phyloP scores from a whole-genome alignment of 2,329 filamentous ascomycete genomes.

The Capronia epimyces region DNA sequence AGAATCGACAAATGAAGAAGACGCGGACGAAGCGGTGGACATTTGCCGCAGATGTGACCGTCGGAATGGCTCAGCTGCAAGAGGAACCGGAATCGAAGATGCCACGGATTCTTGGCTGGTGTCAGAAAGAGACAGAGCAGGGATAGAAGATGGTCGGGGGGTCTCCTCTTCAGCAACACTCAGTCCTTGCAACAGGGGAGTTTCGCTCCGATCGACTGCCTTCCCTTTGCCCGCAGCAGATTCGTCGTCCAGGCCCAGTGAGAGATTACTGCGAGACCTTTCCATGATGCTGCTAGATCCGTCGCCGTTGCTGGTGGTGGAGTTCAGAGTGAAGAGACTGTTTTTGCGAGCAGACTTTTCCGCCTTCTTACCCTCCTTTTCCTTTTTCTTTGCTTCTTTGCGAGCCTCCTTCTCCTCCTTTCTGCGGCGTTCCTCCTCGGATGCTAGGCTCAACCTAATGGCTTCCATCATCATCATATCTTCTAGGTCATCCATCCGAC shows the following conservation, averaged over 20 bases:
- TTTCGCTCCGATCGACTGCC: conserved; percentile 54
- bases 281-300: conserved; percentile 35
- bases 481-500: conserved; percentile 78
- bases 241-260: conserved; percentile 36
- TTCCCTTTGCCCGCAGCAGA: conserved; percentile 58
- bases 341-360: conserved; percentile 63
- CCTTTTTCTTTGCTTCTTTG: conserved; percentile 78
- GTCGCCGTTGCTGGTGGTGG: conserved; percentile 60
- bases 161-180: conserved; percentile 15
- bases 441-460: conserved; percentile 80
- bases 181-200: conserved; percentile 8
- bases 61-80: conserved; percentile 49
- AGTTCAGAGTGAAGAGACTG: conserved; percentile 44
- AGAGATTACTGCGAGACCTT: conserved; percentile 36
- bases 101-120: conserved; percentile 29
- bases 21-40: conserved; percentile 78
- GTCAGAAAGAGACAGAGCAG: conserved; percentile 22
- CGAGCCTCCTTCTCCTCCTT: conserved; percentile 74
- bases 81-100: conserved; percentile 30
- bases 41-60: conserved; percentile 73
- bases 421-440: conserved; percentile 85
- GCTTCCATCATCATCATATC: conserved; percentile 99
- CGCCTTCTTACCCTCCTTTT: conserved; percentile 76
- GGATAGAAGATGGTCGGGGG: conserved; percentile 15
- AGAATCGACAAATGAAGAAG: conserved; percentile 70